Conservation (phyloP, 768 basidiomycete species). For the Inosperma sp. region DNA sequence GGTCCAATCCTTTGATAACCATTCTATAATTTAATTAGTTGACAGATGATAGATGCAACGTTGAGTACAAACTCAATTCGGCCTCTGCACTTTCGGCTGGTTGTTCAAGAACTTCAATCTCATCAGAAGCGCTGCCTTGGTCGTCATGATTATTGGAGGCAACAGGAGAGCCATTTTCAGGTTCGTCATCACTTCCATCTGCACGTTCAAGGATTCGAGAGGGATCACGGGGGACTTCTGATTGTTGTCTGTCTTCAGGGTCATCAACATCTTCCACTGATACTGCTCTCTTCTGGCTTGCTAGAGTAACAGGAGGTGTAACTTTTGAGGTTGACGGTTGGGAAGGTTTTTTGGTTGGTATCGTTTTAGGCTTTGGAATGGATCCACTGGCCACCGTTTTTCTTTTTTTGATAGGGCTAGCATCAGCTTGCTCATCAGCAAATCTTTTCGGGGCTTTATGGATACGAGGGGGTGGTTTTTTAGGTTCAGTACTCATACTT, state of each 20-base stretch:
- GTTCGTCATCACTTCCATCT: constrained; percentile 4
- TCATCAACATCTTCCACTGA: not conserved
- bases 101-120: not conserved
- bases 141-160: not conserved
- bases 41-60: not conserved
- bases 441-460: not conserved
- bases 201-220: constrained; percentile 1
- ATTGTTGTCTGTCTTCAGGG: not conserved
- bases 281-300: not conserved
- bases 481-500: not conserved
- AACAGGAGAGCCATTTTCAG: too few species aligned
- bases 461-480: not conserved
- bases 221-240: not conserved
- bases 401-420: not conserved
- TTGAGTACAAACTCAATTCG: not conserved
- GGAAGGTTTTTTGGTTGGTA: not conserved
- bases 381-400: not conserved
- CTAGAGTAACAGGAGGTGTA: not conserved
- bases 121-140: not conserved
- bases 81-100: not conserved
- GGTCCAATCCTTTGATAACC: constrained; percentile 21
- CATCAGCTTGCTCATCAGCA: not conserved
- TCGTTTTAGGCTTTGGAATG: not conserved
- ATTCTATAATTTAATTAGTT: constrained; percentile 1
- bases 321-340: not conserved